A percentile compares a stretch with the other conserved stretches of the same genome.
These are phyloP conservation scores for Selenicereus undatus DNA, from an alignment of 148 eudicot species.

Conservation along the genomic window DNA sequence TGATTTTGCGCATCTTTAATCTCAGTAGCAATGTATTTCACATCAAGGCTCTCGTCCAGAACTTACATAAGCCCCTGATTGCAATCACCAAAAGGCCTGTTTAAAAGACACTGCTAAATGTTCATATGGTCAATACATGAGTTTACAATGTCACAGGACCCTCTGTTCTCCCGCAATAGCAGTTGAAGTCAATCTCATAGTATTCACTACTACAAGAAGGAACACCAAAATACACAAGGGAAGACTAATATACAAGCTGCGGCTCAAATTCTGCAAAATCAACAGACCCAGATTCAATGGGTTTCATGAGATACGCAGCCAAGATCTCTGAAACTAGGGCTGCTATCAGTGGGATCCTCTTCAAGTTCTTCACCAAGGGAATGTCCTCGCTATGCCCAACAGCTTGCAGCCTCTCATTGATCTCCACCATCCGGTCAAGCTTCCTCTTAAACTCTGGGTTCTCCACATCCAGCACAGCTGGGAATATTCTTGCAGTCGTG, in stretches of 20 bases:
- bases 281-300: constrained; percentile 94
- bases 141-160: constrained; percentile 21
- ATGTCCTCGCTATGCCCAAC: constrained; percentile 57
- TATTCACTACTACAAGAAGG: constrained; percentile 2
- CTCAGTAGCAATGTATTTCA: no score
- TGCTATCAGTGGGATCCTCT: constrained; percentile 82
- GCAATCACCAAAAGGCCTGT: not conserved
- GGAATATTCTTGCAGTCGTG: constrained; percentile 97
- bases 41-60: no score
- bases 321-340: constrained; percentile 76
- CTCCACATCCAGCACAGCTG: constrained; percentile 95
- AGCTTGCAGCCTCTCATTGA: constrained; percentile 57
- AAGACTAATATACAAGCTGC: constrained; percentile 70
- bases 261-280: constrained; percentile 95
- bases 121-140: constrained; percentile 24
- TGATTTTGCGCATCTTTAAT: no score
- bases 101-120: not conserved
- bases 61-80: not conserved
- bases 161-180: constrained; percentile 19
- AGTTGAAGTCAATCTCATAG: constrained; percentile 19
- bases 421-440: constrained; percentile 87
- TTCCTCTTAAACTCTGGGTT: constrained; percentile 98
- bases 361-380: constrained; percentile 78
- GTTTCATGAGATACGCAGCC: constrained; percentile 95
- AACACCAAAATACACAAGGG: constrained; percentile 11